Evolutionary conservation across 495 filamentous ascomycete species (phyloP).

Genomic region (Chaetomium fimeti): DNA sequence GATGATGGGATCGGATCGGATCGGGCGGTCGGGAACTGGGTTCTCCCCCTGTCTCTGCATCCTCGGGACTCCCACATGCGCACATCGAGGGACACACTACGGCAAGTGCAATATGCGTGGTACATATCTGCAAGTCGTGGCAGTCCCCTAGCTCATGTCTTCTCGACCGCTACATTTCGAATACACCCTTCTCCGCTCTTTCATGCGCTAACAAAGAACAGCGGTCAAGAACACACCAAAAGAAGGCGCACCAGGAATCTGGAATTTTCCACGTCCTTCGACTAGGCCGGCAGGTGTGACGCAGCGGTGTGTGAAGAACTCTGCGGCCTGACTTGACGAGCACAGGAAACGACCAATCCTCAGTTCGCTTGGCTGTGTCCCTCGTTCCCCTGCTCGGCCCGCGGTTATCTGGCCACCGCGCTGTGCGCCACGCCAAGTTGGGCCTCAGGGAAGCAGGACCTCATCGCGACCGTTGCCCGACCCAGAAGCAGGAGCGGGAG

Average conservation of each 20-base stretch:
- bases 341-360: slow-evolving; percentile 12
- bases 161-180: slow-evolving; percentile 11
- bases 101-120: background rate
- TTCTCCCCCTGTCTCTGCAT: slow-evolving; percentile 11
- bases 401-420: background rate
- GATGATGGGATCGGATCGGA: background rate
- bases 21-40: slow-evolving; percentile 12
- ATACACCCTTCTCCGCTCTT: background rate
- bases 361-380: background rate
- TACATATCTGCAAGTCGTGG: slow-evolving; percentile 11
- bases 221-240: slow-evolving; percentile 14
- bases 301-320: slow-evolving; percentile 14
- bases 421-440: slow-evolving; percentile 10
- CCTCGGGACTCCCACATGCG: slow-evolving; percentile 8
- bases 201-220: slow-evolving; percentile 13
- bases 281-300: background rate
- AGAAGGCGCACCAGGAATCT: background rate
- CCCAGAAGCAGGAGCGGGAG: background rate
- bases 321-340: slow-evolving; percentile 14
- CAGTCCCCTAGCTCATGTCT: background rate
- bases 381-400: background rate
- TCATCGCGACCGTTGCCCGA: slow-evolving; percentile 10
- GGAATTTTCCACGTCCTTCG: background rate
- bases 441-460: slow-evolving; percentile 9
- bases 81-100: background rate